Conservation (phyloP, 768 basidiomycete genomes). For the Boletus reticulatus region DNA sequence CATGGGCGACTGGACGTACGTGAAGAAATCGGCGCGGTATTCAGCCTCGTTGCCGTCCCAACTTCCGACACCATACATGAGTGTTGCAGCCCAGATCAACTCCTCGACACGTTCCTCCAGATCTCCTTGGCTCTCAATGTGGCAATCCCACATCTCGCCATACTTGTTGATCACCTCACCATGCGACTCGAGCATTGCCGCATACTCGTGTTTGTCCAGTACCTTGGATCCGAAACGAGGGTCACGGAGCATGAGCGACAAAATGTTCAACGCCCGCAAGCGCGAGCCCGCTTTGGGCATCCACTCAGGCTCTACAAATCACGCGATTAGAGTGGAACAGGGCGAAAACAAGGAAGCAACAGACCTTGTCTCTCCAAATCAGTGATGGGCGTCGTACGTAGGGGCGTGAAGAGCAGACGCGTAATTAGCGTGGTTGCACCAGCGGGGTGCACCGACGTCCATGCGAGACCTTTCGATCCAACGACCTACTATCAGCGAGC, state of each 20-base stretch:
- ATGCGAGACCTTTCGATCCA: constrained; percentile 52
- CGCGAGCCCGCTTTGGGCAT: constrained; percentile 33
- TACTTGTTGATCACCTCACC: constrained; percentile 42
- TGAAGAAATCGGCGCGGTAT: constrained; percentile 67
- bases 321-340: not conserved
- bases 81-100: constrained; percentile 50
- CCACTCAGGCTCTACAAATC: constrained; percentile 20
- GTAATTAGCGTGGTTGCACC: constrained; percentile 36
- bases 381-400: constrained; percentile 19
- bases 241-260: constrained; percentile 56
- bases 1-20: constrained; percentile 39
- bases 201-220: constrained; percentile 35
- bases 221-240: constrained; percentile 30
- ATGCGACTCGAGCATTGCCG: constrained; percentile 34
- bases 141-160: constrained; percentile 46
- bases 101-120: constrained; percentile 59
- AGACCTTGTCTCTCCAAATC: constrained; percentile 22
- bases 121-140: constrained; percentile 35
- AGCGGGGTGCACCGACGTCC: constrained; percentile 48
- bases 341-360: not conserved
- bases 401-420: constrained; percentile 28
- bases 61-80: constrained; percentile 63
- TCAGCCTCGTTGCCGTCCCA: constrained; percentile 36
- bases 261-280: constrained; percentile 46
- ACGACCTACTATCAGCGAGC: not conserved